A percentile compares a stretch with the other conserved stretches of the same genome.
Conservation (phyloP, 192 early-diverging fungal species). For the Podochytrium sp. region DNA sequence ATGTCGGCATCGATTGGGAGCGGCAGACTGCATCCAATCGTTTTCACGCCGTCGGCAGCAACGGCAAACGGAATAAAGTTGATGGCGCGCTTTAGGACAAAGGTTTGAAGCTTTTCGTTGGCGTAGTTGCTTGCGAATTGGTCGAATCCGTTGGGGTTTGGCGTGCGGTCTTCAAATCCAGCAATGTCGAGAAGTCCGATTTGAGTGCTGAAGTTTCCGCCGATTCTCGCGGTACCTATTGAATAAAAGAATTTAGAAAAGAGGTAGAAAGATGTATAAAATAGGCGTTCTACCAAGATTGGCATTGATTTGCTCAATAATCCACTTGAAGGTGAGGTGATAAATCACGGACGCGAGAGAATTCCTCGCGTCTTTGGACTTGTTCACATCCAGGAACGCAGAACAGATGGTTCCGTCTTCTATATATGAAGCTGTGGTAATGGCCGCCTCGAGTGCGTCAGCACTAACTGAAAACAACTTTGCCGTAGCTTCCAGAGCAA, state of each 20-base stretch:
- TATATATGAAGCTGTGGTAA: constrained; percentile 82
- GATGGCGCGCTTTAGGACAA: constrained; percentile 71
- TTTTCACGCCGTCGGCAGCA: constrained; percentile 56
- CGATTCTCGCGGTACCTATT: constrained; percentile 51
- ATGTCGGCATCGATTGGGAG: constrained; percentile 51
- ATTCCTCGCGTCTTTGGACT: constrained; percentile 76
- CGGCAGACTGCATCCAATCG: not conserved
- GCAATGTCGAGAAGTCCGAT: constrained; percentile 86
- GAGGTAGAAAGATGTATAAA: no score
- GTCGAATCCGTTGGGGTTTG: constrained; percentile 64
- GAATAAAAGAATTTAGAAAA: no score
- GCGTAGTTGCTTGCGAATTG: constrained; percentile 80
- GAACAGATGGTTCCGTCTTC: constrained; percentile 84
- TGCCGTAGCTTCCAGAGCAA: constrained; percentile 75
- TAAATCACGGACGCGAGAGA: constrained; percentile 78
- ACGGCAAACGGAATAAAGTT: constrained; percentile 69
- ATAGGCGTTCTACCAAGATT: no score
- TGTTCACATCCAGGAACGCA: constrained; percentile 74
- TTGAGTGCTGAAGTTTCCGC: constrained; percentile 60
- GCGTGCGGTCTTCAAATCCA: constrained; percentile 64
- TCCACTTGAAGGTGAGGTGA: constrained; percentile 72
- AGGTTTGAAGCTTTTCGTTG: constrained; percentile 85
- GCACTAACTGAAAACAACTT: constrained; percentile 80
- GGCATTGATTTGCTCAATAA: constrained; percentile 86
- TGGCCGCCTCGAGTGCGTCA: constrained; percentile 70